Conservation (phyloP, 768 basidiomycete species). For the Suillus americanus region DNA sequence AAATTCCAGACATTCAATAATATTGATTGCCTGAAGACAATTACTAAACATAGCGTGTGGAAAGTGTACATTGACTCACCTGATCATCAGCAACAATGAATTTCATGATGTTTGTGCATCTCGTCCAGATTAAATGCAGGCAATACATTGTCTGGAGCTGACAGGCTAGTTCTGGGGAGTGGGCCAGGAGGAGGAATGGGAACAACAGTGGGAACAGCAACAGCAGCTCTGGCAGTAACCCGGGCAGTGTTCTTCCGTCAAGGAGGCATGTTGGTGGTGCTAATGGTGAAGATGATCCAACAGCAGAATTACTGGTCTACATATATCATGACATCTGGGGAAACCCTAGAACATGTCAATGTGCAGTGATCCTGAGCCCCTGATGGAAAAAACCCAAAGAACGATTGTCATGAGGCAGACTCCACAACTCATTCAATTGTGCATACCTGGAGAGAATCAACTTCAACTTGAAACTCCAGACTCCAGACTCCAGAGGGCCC, state of each 20-base stretch:
- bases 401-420: too few species aligned
- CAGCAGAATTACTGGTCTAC: not conserved
- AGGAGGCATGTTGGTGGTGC: not conserved
- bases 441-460: too few species aligned
- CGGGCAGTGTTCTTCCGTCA: not conserved
- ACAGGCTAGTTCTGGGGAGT: not conserved
- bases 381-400: too few species aligned
- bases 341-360: not conserved
- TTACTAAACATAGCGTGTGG: not conserved
- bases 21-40: conserved; percentile 2
- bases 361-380: not conserved
- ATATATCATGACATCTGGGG: not conserved
- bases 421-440: too few species aligned
- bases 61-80: not conserved
- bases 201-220: not conserved
- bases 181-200: not conserved
- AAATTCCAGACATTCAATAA: conserved; percentile 3
- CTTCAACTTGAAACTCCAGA: too few species aligned
- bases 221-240: not conserved
- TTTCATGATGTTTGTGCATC: not conserved
- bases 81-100: not conserved
- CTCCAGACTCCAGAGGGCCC: too few species aligned
- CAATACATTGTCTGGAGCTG: not conserved
- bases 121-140: not conserved
- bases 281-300: not conserved